Conservation (phyloP, 305 asterid species). For the Fraxinus xanthoxyloides region DNA sequence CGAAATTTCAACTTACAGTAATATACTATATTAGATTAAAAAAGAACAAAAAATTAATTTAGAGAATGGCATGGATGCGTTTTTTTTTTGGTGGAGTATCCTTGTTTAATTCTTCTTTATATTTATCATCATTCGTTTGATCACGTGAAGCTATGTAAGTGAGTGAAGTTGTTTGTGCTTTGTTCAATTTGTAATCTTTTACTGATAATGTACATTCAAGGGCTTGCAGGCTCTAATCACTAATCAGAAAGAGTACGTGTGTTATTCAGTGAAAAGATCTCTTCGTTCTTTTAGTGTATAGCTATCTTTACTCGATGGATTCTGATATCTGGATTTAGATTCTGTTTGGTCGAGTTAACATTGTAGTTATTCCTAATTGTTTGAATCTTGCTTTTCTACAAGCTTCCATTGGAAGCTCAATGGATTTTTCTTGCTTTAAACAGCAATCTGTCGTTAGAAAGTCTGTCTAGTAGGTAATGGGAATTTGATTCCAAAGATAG, state of each 20-base stretch:
- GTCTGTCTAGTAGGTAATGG: not conserved
- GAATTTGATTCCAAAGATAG: not conserved
- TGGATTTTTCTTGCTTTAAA: not conserved
- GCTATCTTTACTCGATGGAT: not conserved
- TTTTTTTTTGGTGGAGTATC: constrained; percentile 75
- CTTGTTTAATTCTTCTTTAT: constrained; percentile 42
- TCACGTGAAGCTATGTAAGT: not conserved
- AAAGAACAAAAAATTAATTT: constrained; percentile 21
- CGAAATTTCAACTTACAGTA: constrained; percentile 32
- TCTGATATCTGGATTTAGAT: not conserved
- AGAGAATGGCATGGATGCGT: constrained; percentile 70
- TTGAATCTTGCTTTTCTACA: not conserved
- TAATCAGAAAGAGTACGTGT: not conserved
- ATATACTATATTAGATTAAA: constrained; percentile 29
- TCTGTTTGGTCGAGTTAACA: not conserved
- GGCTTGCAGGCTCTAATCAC: not conserved
- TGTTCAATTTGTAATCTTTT: not conserved
- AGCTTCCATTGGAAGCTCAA: not conserved
- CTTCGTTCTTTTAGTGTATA: not conserved
- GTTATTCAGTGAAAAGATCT: not conserved
- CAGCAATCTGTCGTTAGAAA: not conserved
- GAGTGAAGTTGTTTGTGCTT: not conserved
- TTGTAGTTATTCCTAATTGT: not conserved
- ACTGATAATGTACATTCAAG: not conserved
- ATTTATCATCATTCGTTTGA: not conserved